Base-by-base conservation (phyloP, 2,329 filamentous ascomycete species). In the Beauveria rudraprayagi region DNA sequence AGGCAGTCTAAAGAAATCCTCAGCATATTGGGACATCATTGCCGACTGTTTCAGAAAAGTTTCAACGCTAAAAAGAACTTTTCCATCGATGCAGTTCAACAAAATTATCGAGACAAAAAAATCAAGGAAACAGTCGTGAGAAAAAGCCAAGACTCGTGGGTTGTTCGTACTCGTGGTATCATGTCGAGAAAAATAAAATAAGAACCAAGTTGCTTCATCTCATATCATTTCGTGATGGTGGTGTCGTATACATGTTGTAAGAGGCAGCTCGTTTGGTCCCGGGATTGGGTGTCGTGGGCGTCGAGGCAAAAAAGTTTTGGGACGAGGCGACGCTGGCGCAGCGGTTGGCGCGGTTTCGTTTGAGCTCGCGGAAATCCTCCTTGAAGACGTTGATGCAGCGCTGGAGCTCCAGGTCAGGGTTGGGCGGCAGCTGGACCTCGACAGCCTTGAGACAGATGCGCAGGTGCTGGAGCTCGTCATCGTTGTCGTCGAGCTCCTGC, bases 331-430 rank as follows among this genome's bases (percentile, higher is more conserved):
- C 4, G 37, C 37, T 41, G 48, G n/a, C 48, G 4, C 48, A n/a
- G 28, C 57, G 37, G 40, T 14, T 30, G 11, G 74, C 73, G 37
- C 76, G 75, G 66, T 75, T 78, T 61, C 76, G 75, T 70, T 82
- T 81, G 34, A 85, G 73, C 17, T 69, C 69, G 58, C 71, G 71
- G 61, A 83, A 87, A 67, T 87, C 84, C 37, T 79, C 71, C 70
- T 85, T 87, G 81, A 85, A 87, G 64, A 79, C 79, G 62, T 78
- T 73, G 64, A 87, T 86, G 70, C 82, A 84, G 63, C 80, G 77
- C 63, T 79, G 75, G 40, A 87, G 78, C 62, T 86, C 83, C 30
- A 77, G 75, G 69, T 86, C 82, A 2, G 77, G 76, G 61, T 79
- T 77, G 48, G 76, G 70, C 5, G 80, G 75, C 68, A 80, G 80